Evolutionary conservation across 257 asterid genomes (phyloP).

Genomic region (Gardenia jasminoides): DNA sequence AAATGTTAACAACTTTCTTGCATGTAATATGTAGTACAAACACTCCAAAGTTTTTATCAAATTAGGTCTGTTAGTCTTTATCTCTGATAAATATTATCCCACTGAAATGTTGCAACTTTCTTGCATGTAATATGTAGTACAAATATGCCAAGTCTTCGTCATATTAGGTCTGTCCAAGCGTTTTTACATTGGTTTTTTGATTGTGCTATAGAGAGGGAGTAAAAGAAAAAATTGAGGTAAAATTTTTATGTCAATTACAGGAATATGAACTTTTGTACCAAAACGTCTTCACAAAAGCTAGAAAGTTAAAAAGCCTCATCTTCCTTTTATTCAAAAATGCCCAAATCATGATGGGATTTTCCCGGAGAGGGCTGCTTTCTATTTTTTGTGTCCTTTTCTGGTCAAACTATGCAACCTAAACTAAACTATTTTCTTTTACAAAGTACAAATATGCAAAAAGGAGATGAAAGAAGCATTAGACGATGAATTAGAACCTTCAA

Average conservation of each 20-base stretch:
- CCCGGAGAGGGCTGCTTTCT: constrained; percentile 57
- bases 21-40: not conserved
- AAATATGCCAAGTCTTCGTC: not conserved
- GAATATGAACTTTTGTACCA: constrained; percentile 22
- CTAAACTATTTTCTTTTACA: constrained; percentile 19
- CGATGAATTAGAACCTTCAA: not conserved
- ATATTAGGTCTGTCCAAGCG: not conserved
- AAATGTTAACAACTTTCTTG: not conserved
- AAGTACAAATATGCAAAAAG: constrained; percentile 27
- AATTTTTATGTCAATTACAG: not conserved
- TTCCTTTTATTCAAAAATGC: constrained; percentile 44
- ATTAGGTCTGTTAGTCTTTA: not conserved
- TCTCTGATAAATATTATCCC: not conserved
- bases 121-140: not conserved
- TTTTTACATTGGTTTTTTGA: too few relatives aligned
- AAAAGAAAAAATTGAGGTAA: not conserved
- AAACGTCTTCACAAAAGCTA: constrained; percentile 13
- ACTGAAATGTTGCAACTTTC: not conserved
- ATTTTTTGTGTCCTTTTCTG: constrained; percentile 14
- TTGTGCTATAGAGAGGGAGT: not conserved
- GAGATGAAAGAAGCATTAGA: not conserved
- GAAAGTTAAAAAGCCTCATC: constrained; percentile 32
- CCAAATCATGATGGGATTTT: constrained; percentile 45
- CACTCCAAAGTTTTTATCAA: not conserved
- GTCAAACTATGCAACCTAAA: constrained; percentile 22